Evolutionary conservation across 371 early-diverging fungal genomes (phyloP).

Genomic region (Haplosporangium sp.): DNA sequence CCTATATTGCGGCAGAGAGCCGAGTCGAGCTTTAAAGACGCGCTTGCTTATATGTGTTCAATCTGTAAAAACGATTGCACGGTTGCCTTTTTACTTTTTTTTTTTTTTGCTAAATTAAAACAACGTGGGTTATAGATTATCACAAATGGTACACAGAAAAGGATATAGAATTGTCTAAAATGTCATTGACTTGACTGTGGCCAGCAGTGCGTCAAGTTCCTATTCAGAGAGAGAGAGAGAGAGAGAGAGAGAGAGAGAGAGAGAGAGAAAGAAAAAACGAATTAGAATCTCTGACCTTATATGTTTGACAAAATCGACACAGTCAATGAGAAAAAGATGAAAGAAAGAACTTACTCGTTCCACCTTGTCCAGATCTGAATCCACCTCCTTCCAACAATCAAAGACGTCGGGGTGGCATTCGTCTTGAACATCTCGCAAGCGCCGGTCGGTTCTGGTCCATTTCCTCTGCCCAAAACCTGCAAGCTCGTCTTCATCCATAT

Average conservation of each 20-base stretch:
- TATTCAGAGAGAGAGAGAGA: constrained; percentile 2
- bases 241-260: neutral
- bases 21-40: constrained; percentile 22
- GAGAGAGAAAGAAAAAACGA: neutral
- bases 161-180: constrained; percentile 20
- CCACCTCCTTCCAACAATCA: constrained; percentile 50
- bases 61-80: neutral
- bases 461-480: constrained; percentile 22
- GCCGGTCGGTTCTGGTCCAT: constrained; percentile 39
- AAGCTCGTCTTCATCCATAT: neutral
- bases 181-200: constrained; percentile 44
- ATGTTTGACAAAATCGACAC: neutral
- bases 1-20: constrained; percentile 62
- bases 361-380: constrained; percentile 52
- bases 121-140: neutral
- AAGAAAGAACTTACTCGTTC: constrained; percentile 35
- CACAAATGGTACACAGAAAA: neutral
- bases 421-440: constrained; percentile 34
- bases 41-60: neutral
- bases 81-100: neutral
- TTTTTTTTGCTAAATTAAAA: neutral
- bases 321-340: neutral
- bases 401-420: constrained; percentile 55
- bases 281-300: neutral
- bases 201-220: constrained; percentile 50